Conservation (phyloP, 805 yeast species). For the Suhomyces pyralidae region DNA sequence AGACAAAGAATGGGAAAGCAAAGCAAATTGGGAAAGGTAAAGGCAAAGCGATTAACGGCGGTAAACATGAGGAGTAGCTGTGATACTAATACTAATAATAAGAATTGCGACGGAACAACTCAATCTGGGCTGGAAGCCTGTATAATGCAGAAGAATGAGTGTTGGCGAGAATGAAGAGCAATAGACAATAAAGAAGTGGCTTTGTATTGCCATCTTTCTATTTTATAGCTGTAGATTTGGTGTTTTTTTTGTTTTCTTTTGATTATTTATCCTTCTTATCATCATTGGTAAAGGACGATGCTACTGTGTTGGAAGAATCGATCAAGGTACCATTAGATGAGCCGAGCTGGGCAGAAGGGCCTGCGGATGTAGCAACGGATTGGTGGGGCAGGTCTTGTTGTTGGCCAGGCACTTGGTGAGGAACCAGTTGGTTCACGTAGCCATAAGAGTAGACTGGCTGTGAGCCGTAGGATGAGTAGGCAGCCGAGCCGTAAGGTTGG, state of each 20-base stretch:
- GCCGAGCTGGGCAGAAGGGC: not conserved
- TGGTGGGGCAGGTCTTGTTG: conserved; percentile 2
- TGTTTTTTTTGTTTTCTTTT: not conserved
- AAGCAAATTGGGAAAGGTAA: not conserved
- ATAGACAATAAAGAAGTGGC: not conserved
- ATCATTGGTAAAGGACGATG: not conserved
- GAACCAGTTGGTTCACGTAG: conserved; percentile 1
- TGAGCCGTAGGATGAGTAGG: conserved; percentile 14
- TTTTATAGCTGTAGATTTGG: not conserved
- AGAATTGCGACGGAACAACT: not conserved
- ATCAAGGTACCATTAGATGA: not conserved
- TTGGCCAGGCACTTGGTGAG: conserved; percentile 3
- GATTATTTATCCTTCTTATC: conserved; percentile 2
- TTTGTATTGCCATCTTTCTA: not conserved
- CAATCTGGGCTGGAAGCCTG: not conserved
- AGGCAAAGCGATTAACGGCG: not conserved
- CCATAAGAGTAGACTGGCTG: conserved; percentile 15
- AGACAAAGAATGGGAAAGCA: not conserved
- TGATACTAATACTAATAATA: not conserved
- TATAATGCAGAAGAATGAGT: not conserved
- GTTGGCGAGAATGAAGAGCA: not conserved
- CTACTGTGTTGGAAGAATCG: not conserved
- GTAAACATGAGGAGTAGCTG: not conserved
- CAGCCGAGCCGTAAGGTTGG: conserved; percentile 13
- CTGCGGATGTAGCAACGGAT: not conserved